Conservation (phyloP, 2,329 filamentous ascomycete species). For the Trichoderma cornu-damae region DNA sequence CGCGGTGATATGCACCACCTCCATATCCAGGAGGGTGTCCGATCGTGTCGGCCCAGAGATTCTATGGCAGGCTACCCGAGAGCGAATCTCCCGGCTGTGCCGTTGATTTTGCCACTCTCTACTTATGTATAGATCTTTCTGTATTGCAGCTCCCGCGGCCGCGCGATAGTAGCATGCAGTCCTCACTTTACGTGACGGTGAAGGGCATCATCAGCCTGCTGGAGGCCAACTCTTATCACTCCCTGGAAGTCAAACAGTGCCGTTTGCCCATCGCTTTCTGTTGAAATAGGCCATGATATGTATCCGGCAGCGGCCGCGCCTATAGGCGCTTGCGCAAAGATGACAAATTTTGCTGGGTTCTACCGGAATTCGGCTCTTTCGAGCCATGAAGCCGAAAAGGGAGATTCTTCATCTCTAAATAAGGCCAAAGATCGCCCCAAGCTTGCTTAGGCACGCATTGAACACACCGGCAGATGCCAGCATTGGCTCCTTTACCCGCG, state of each 20-base stretch:
- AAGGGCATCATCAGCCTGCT: background rate
- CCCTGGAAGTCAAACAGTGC: background rate
- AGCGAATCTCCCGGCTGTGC: background rate
- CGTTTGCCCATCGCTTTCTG: background rate
- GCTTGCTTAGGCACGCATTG: background rate
- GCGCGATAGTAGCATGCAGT: background rate
- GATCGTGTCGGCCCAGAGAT: background rate
- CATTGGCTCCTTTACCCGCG: background rate
- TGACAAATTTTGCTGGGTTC: background rate
- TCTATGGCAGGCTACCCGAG: background rate
- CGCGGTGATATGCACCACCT: background rate
- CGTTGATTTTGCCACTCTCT: background rate
- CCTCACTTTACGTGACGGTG: background rate
- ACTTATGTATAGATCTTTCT: background rate
- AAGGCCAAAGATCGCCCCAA: background rate
- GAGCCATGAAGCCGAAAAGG: background rate
- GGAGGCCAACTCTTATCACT: background rate
- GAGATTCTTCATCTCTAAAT: background rate
- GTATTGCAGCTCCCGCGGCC: background rate
- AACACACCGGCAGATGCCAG: background rate
- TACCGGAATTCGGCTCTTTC: background rate
- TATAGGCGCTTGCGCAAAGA: background rate
- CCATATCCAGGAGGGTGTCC: background rate
- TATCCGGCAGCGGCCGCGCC: background rate
- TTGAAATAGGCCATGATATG: background rate